These are phyloP conservation scores for Boechera retrofracta DNA, from an alignment of 345 rosid species.

Conservation along the genomic window DNA sequence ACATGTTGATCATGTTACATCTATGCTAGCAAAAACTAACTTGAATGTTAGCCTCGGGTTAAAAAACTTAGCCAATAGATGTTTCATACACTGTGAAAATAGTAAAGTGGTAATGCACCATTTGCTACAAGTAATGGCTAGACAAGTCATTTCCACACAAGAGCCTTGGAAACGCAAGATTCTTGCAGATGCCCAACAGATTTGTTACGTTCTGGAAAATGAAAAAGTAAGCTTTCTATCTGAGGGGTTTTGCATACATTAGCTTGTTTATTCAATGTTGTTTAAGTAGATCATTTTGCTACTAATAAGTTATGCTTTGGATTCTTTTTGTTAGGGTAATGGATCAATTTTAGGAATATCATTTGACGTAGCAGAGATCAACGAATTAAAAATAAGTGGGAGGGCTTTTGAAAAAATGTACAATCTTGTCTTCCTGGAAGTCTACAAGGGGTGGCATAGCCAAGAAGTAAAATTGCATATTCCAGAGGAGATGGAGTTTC, in stretches of 20 bases:
- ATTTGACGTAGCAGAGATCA: background rate
- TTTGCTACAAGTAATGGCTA: constrained; percentile 18
- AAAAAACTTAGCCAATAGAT: constrained; percentile 9
- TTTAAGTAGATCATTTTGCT: too few relatives aligned
- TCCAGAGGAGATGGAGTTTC: constrained; percentile 9
- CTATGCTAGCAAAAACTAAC: background rate
- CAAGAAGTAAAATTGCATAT: background rate
- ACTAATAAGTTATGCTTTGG: background rate
- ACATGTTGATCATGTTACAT: background rate
- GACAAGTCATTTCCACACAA: too few relatives aligned
- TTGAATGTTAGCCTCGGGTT: background rate
- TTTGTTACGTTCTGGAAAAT: too few relatives aligned
- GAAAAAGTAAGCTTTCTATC: too few relatives aligned
- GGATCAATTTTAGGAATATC: constrained; percentile 18
- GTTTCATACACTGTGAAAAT: background rate
- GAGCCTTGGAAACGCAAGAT: too few relatives aligned
- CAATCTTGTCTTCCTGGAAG: background rate
- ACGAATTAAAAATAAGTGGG: background rate
- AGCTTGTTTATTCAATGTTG: too few relatives aligned
- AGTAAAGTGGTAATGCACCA: constrained; percentile 32
- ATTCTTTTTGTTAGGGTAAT: constrained; percentile 19
- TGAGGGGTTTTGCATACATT: constrained; percentile 18
- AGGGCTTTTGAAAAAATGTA: background rate
- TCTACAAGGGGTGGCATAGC: background rate
- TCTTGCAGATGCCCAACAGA: too few relatives aligned